phyloP scores from a whole-genome alignment of 164 flowering plant species.

The Aristolochia fimbriata region DNA sequence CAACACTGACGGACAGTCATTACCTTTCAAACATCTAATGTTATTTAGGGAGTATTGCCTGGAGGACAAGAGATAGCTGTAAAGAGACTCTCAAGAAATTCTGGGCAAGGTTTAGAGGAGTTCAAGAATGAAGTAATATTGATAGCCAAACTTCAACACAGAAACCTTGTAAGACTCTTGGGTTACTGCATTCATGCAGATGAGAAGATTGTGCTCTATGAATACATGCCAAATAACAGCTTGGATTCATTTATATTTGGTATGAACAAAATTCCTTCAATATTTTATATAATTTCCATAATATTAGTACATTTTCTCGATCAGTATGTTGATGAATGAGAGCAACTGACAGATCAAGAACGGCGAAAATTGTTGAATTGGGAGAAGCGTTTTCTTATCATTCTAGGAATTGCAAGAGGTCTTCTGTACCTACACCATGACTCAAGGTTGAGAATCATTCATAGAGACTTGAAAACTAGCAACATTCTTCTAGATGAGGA shows the following conservation, averaged over 20 bases:
- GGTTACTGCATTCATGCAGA: conserved; percentile 62
- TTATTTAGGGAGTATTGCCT: conserved; percentile 37
- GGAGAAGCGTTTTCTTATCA: conserved; percentile 17
- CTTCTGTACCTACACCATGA: conserved; percentile 56
- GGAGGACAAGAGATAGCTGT: conserved; percentile 56
- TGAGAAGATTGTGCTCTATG: conserved; percentile 64
- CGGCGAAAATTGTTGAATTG: conserved; percentile 6
- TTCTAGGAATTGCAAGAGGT: conserved; percentile 41
- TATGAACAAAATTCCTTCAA: no score
- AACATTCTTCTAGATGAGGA: conserved; percentile 40
- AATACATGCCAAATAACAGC: conserved; percentile 72
- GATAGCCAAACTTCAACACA: conserved; percentile 64
- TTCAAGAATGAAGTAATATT: conserved; percentile 61
- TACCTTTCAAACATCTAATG: no score
- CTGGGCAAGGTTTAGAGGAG: conserved; percentile 67
- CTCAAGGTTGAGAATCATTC: conserved; percentile 40
- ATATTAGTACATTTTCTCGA: no score
- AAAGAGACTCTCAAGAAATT: conserved; percentile 55
- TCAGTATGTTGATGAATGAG: no score
- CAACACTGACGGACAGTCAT: no score
- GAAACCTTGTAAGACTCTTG: conserved; percentile 64
- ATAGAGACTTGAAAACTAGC: conserved; percentile 51
- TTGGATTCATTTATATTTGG: conserved; percentile 23
- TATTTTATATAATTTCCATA: no score
- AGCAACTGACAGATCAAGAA: no score